A percentile compares a stretch with the other conserved stretches of the same genome.
Evolutionary conservation across 176 grass and related monocot species (phyloP).

Genomic region (Cymbopogon citratus): DNA sequence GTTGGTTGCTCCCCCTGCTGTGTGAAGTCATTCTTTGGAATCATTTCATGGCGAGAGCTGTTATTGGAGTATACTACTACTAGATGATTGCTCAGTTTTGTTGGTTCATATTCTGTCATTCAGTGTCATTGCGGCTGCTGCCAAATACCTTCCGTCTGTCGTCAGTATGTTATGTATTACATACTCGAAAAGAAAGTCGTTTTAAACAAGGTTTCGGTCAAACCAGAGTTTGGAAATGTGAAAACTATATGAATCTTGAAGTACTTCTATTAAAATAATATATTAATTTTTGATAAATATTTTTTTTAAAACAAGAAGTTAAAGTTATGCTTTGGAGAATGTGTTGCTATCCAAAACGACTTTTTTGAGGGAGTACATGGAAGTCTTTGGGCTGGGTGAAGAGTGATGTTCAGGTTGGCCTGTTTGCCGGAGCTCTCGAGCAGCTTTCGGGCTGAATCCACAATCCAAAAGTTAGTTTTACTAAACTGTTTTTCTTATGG

Average conservation of each 20-base stretch:
- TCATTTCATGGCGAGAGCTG: constrained; percentile 11
- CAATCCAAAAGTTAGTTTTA: not conserved
- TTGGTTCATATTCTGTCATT: not conserved
- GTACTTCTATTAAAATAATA: too few species aligned
- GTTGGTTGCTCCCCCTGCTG: constrained; percentile 12
- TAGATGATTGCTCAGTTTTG: not conserved
- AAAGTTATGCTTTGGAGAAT: too few species aligned
- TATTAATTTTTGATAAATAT: too few species aligned
- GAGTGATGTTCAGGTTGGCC: not conserved
- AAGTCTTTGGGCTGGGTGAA: not conserved
- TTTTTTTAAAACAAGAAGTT: too few species aligned
- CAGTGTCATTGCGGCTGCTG: not conserved
- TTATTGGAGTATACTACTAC: constrained; percentile 15
- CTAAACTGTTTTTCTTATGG: not conserved
- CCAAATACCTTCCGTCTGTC: not conserved
- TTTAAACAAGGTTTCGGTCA: too few species aligned
- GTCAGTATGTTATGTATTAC: not conserved
- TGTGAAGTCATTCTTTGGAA: constrained; percentile 23
- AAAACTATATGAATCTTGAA: too few species aligned
- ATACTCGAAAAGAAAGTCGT: too few species aligned
- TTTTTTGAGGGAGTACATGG: too few species aligned
- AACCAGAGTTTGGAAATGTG: too few species aligned
- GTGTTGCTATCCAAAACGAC: too few species aligned
- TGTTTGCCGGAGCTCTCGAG: not conserved
- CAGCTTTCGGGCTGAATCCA: not conserved